Evolutionary conservation across 192 early-diverging fungal genomes (phyloP), one percentile per base, ranked within the genome.

Genomic region (Pilobolus umbonatus): DNA sequence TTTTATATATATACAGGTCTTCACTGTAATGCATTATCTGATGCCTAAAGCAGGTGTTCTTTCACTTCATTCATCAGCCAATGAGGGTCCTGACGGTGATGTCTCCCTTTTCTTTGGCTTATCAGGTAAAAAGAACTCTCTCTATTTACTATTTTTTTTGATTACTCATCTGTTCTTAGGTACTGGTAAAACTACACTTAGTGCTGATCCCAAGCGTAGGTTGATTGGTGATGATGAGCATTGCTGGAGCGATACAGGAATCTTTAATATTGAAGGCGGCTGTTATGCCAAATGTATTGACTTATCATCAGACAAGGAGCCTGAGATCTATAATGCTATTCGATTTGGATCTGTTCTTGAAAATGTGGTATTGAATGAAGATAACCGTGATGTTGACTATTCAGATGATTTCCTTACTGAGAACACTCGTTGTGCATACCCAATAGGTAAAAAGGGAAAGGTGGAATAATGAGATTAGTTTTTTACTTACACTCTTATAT

Each of bases 191-290:
- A 98, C 95, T 51, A 98, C 95, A 17, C 81, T 98, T 38, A 93
- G 91, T 17, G 95, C 95, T 5, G 93, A 98, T 61, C 93, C 92
- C 8, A 84, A 78, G 62, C 89, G 95, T 29, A 78, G 80, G 60
- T 74, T 98, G 40, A 98, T 98, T 69, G 95, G 95, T 72, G 95
- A 98, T 75, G 95, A 98, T 77, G 95, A 98, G 77, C 95, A 98
- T 75, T 95, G 94, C 72, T 98, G 95, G 95, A 89, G 87, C 25
- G 90, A 96, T 64, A 82, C 82, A 32, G 93, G 93, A 52, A 77
- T 96, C 48, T 98, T 98, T 85, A 98, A 98, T 76, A 95, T 98
- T 55, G 95, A 98, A 79, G 95, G 95, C 52, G 95, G 95, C 19
- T 98, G 95, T 77, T 98, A 98, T 68, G 95, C 95, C 58, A 98